Conservation (phyloP, 352 stramenopile species). For the Globisporangium solare region DNA sequence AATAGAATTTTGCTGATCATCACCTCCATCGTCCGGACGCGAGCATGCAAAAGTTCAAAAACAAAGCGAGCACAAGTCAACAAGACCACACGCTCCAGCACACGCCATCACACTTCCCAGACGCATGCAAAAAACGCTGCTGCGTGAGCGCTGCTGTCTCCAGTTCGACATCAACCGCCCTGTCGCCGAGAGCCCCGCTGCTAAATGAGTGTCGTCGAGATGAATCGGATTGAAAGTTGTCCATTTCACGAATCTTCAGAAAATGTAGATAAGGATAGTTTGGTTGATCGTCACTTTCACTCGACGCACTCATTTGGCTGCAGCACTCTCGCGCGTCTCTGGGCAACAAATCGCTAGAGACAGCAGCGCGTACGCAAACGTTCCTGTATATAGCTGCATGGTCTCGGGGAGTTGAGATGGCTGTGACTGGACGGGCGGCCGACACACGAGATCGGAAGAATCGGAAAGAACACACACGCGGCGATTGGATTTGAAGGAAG, state of each 20-base stretch:
- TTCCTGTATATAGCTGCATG: too few species aligned
- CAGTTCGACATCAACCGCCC: background rate
- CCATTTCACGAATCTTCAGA: constrained; percentile 36
- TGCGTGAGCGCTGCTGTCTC: too few species aligned
- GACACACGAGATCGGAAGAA: constrained; percentile 6
- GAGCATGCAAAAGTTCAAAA: background rate
- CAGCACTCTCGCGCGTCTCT: too few species aligned
- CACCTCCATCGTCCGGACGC: constrained; percentile 8
- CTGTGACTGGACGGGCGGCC: background rate
- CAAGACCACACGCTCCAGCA: background rate
- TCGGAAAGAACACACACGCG: constrained; percentile 7
- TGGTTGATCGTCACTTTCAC: constrained; percentile 65
- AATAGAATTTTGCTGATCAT: constrained; percentile 21
- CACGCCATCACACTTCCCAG: background rate
- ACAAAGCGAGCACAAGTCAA: background rate
- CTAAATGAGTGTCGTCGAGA: constrained; percentile 8
- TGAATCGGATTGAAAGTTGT: constrained; percentile 28
- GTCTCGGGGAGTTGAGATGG: background rate
- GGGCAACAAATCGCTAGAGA: background rate
- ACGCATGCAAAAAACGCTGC: background rate
- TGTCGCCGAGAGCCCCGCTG: background rate
- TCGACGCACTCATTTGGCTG: constrained; percentile 2
- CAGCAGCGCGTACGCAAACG: too few species aligned
- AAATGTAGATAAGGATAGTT: constrained; percentile 69
- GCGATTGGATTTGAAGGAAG: constrained; percentile 5